phyloP scores from a whole-genome alignment of 768 basidiomycete species.

The Termitomyces sp. region DNA sequence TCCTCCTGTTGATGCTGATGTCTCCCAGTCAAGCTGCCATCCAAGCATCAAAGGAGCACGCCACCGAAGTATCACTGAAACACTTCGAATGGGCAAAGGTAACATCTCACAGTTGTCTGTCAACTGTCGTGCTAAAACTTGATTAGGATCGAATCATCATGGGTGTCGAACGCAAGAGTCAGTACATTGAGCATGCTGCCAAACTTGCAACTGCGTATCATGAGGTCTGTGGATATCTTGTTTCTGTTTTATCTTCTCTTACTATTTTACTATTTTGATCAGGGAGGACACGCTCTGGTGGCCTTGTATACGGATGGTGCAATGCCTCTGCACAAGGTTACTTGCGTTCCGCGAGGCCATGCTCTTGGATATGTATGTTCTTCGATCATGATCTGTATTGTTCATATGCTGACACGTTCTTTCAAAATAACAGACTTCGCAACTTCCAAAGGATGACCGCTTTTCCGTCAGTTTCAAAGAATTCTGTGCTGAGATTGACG shows the following conservation, averaged over 20 bases:
- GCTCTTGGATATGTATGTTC: conserved; percentile 77
- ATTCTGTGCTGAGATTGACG: conserved; percentile 81
- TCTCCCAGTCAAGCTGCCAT: conserved; percentile 76
- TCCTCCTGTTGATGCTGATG: conserved; percentile 5
- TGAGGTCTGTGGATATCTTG: conserved; percentile 46
- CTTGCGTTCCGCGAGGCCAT: conserved; percentile 94
- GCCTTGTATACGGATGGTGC: conserved; percentile 93
- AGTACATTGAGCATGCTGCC: conserved; percentile 80
- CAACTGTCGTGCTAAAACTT: neutral
- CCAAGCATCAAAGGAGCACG: conserved; percentile 84
- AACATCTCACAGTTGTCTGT: neutral
- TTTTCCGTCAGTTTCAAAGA: conserved; percentile 67
- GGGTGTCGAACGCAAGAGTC: conserved; percentile 92
- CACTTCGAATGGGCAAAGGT: conserved; percentile 99
- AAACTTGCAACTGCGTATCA: conserved; percentile 94
- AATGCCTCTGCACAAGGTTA: conserved; percentile 97
- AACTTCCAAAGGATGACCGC: conserved; percentile 74
- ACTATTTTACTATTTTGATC: neutral
- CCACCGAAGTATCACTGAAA: conserved; percentile 59
- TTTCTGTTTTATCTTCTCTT: neutral
- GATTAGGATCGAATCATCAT: conserved; percentile 86
- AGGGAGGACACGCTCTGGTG: conserved; percentile 93
- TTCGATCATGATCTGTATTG: neutral
- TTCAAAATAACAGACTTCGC: conserved; percentile 50
- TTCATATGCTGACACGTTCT: neutral